Percentiles rank a stretch among this genome's conserved stretches.
phyloP scores from a whole-genome alignment of 2,329 filamentous ascomycete species.

The Clarireedia sp. region DNA sequence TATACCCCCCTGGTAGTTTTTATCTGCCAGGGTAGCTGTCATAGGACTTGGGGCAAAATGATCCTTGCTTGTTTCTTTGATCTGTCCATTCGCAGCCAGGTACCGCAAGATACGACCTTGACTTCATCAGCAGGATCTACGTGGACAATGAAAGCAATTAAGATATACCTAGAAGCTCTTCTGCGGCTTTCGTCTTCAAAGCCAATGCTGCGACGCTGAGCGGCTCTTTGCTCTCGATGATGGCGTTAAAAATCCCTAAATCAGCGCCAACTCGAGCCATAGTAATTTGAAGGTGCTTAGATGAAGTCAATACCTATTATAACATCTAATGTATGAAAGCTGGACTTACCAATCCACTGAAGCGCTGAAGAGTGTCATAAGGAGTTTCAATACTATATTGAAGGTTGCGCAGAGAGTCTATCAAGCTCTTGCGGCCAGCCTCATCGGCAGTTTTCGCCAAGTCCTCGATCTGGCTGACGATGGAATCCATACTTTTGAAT shows the following conservation, averaged over 20 bases:
- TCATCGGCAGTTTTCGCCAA: background rate
- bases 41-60: slow-evolving; percentile 26
- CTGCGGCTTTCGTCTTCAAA: slow-evolving; percentile 22
- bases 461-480: background rate
- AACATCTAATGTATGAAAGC: background rate
- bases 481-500: background rate
- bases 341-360: background rate
- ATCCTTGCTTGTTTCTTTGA: slow-evolving; percentile 26
- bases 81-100: slow-evolving; percentile 27
- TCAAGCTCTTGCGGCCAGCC: background rate
- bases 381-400: slow-evolving; percentile 7
- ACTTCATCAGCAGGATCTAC: background rate
- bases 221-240: slow-evolving; percentile 14
- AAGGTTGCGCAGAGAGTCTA: slow-evolving; percentile 4
- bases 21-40: slow-evolving; percentile 26
- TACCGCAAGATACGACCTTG: slow-evolving; percentile 29
- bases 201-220: slow-evolving; percentile 18
- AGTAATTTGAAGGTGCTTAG: slow-evolving; percentile 4
- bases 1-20: slow-evolving; percentile 24
- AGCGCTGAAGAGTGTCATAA: slow-evolving; percentile 3
- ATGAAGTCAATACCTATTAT: background rate
- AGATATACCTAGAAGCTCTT: slow-evolving; percentile 17
- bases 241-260: slow-evolving; percentile 17
- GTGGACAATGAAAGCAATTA: background rate
- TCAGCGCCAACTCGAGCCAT: slow-evolving; percentile 9